These are phyloP conservation scores for Cytospora piceicola DNA, from an alignment of 2,329 filamentous ascomycete genomes.

Conservation along the genomic window DNA sequence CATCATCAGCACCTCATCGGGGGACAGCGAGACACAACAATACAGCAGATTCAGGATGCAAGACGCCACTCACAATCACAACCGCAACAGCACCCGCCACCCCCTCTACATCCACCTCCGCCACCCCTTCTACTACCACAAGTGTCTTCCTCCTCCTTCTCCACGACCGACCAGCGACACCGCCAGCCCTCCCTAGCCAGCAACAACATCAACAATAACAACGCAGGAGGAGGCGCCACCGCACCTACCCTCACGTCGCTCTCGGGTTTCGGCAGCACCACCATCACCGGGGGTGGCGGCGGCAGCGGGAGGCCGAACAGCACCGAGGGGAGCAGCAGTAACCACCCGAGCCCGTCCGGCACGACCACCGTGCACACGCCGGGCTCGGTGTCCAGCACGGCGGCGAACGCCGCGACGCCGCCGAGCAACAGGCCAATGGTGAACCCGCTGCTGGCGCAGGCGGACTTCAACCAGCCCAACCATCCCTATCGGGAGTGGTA, in stretches of 20 bases:
- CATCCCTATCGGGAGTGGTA: constrained; percentile 84
- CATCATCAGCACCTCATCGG: constrained; percentile 25
- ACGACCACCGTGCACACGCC: constrained; percentile 21
- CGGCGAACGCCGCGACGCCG: constrained; percentile 33
- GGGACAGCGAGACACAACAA: constrained; percentile 1
- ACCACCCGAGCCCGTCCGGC: constrained; percentile 25
- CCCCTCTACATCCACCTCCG: not conserved
- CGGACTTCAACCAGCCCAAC: constrained; percentile 76
- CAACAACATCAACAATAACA: constrained; percentile 4
- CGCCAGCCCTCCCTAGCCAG: constrained; percentile 25
- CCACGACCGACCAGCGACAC: constrained; percentile 27
- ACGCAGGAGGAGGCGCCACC: not conserved
- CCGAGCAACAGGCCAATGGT: constrained; percentile 48
- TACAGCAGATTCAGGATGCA: constrained; percentile 16
- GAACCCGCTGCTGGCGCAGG: constrained; percentile 70
- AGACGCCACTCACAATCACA: constrained; percentile 13
- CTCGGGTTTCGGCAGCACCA: constrained; percentile 12
- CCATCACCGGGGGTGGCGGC: not conserved
- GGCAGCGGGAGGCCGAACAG: constrained; percentile 11
- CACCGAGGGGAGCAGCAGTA: constrained; percentile 17
- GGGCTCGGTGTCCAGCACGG: constrained; percentile 24
- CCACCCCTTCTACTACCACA: not conserved
- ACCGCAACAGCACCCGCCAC: constrained; percentile 20
- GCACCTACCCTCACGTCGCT: constrained; percentile 3
- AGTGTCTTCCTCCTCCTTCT: constrained; percentile 31